Conservation (phyloP, 164 flowering plant genomes). For the Umbellularia californica region DNA sequence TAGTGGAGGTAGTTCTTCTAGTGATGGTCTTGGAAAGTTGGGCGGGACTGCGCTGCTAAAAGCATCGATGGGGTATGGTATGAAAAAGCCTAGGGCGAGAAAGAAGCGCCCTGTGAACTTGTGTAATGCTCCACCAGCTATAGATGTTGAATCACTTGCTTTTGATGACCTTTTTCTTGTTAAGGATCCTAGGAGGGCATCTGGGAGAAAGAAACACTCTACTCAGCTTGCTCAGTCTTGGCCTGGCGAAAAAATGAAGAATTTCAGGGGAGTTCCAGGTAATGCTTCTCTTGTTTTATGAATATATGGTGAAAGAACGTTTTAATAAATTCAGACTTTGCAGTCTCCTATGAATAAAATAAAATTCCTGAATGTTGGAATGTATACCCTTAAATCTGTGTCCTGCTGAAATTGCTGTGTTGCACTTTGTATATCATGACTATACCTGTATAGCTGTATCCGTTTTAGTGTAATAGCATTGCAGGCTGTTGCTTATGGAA, state of each 20-base stretch:
- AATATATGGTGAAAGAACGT: no score
- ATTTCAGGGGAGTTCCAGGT: slow-evolving; percentile 57
- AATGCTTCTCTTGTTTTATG: slow-evolving; percentile 7
- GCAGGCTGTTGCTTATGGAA: no score
- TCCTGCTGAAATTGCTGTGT: no score
- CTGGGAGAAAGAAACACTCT: slow-evolving; percentile 53
- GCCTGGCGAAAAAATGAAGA: slow-evolving; percentile 58
- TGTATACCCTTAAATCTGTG: no score
- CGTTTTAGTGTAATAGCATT: no score
- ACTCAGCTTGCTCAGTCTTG: slow-evolving; percentile 54
- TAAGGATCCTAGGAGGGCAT: slow-evolving; percentile 61
- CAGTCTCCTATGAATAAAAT: no score
- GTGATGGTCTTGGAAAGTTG: slow-evolving; percentile 44
- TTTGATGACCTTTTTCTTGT: slow-evolving; percentile 54
- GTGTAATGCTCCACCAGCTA: slow-evolving; percentile 9
- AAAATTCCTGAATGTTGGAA: no score
- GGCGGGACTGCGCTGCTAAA: slow-evolving; percentile 57
- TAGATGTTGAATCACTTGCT: slow-evolving; percentile 25
- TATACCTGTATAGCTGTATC: no score
- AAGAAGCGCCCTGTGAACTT: slow-evolving; percentile 22
- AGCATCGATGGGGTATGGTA: slow-evolving; percentile 71
- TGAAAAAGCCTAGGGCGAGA: slow-evolving; percentile 35
- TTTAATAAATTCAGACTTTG: no score
- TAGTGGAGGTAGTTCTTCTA: slow-evolving; percentile 42
- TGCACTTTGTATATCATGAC: no score